These are phyloP conservation scores for Colletotrichum sp. DNA, from an alignment of 2,329 filamentous ascomycete species.

Conservation along the genomic window DNA sequence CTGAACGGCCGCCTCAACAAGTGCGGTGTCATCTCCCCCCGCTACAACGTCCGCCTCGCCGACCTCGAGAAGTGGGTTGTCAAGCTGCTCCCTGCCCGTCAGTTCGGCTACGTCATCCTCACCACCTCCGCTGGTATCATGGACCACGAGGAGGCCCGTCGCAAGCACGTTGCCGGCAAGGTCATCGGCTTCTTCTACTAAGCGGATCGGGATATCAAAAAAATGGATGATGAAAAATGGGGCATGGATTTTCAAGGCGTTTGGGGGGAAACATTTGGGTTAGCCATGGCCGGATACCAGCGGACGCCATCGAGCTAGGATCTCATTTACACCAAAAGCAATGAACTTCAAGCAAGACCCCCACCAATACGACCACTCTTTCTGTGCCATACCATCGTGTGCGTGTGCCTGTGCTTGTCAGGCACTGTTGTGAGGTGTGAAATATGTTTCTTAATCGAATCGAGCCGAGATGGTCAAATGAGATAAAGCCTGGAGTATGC, in stretches of 20 bases:
- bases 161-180: constrained; percentile 92
- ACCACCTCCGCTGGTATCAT: constrained; percentile 84
- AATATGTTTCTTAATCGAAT: too few species aligned
- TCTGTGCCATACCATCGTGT: not conserved
- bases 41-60: constrained; percentile 98
- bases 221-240: constrained; percentile 26
- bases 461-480: too few species aligned
- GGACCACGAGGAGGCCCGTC: constrained; percentile 98
- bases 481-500: too few species aligned
- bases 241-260: constrained; percentile 41
- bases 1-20: constrained; percentile 98
- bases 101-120: constrained; percentile 99
- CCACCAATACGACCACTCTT: constrained; percentile 18
- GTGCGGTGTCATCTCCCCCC: constrained; percentile 98
- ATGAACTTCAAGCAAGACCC: constrained; percentile 27
- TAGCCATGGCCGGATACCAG: constrained; percentile 41
- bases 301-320: constrained; percentile 33
- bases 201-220: constrained; percentile 25
- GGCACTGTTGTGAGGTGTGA: not conserved
- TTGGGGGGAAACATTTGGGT: constrained; percentile 32
- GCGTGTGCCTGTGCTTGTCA: not conserved
- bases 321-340: constrained; percentile 37
- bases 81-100: constrained; percentile 98
- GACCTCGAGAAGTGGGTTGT: constrained; percentile 99
- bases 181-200: constrained; percentile 99